Evolutionary conservation across 2,329 filamentous ascomycete species (phyloP).

Genomic region (Lasiodiplodia hormozganensis): DNA sequence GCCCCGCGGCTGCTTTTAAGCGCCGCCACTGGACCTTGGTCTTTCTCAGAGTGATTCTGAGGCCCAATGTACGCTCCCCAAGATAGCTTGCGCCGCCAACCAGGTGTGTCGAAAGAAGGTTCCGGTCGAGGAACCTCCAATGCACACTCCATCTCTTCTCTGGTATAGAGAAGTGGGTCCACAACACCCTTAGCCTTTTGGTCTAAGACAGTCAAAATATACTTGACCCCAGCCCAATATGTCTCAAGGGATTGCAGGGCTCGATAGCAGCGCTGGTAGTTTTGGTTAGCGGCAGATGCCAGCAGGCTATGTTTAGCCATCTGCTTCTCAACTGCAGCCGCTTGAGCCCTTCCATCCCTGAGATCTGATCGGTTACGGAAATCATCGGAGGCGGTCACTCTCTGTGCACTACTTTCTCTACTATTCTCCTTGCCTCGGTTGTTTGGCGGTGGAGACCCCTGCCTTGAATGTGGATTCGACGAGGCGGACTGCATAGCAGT

Average conservation of each 20-base stretch:
- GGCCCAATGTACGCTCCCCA: slow-evolving; percentile 48
- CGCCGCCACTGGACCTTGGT: slow-evolving; percentile 39
- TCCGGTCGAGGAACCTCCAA: slow-evolving; percentile 61
- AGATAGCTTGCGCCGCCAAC: slow-evolving; percentile 57
- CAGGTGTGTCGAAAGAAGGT: slow-evolving; percentile 58
- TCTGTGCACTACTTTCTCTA: neutral
- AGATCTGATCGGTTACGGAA: neutral
- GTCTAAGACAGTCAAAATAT: slow-evolving; percentile 84
- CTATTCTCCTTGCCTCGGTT: neutral
- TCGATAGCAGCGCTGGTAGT: slow-evolving; percentile 87
- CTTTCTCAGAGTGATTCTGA: slow-evolving; percentile 31
- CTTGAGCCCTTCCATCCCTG: slow-evolving; percentile 33
- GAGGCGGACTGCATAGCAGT: slow-evolving; percentile 73
- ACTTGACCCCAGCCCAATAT: slow-evolving; percentile 87
- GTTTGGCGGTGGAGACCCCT: slow-evolving; percentile 55
- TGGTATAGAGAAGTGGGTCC: slow-evolving; percentile 71
- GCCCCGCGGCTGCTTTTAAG: slow-evolving; percentile 38
- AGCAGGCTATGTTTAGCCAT: slow-evolving; percentile 75
- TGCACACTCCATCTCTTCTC: slow-evolving; percentile 79
- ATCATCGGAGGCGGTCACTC: neutral
- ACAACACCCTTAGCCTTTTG: slow-evolving; percentile 88
- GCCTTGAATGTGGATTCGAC: slow-evolving; percentile 67
- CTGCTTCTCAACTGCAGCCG: slow-evolving; percentile 43
- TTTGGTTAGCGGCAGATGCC: slow-evolving; percentile 81
- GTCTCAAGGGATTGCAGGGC: slow-evolving; percentile 79